phyloP scores from a whole-genome alignment of 2,329 filamentous ascomycete genomes.

The Furcasterigmium sp. region DNA sequence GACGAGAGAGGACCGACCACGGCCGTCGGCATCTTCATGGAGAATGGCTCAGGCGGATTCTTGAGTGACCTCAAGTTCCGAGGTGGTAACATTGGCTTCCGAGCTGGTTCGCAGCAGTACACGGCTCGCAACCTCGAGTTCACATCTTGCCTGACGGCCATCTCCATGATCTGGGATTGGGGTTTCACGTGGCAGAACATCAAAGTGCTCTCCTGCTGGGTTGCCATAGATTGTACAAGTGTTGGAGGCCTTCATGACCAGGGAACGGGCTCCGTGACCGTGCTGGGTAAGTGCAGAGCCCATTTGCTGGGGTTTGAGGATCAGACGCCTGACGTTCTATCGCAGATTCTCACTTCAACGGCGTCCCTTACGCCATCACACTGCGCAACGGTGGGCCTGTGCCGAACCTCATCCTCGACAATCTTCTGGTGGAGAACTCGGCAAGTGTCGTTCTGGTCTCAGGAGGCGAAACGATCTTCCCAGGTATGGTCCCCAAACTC shows the following conservation, averaged over 20 bases:
- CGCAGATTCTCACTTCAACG: slow-evolving; percentile 21
- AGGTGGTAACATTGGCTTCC: slow-evolving; percentile 52
- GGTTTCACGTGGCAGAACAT: slow-evolving; percentile 46
- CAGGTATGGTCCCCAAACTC: no score
- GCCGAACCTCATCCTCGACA: slow-evolving; percentile 14
- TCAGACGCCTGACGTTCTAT: no score
- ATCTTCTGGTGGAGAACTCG: slow-evolving; percentile 10
- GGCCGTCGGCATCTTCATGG: slow-evolving; percentile 27
- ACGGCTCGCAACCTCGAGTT: slow-evolving; percentile 63
- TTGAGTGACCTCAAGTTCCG: slow-evolving; percentile 57
- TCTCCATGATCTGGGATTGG: slow-evolving; percentile 71
- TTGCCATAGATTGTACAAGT: slow-evolving; percentile 1
- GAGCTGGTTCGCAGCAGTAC: slow-evolving; percentile 42
- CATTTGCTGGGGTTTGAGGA: no score
- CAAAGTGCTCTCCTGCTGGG: neutral
- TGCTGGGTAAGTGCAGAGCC: neutral
- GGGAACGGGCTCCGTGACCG: neutral
- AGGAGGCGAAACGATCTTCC: slow-evolving; percentile 11
- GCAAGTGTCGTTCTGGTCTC: slow-evolving; percentile 9
- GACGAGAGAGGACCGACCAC: slow-evolving; percentile 29
- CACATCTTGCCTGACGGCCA: slow-evolving; percentile 57
- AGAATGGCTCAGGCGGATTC: slow-evolving; percentile 32
- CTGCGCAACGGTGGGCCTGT: neutral
- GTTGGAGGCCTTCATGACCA: neutral
- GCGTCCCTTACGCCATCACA: slow-evolving; percentile 11